phyloP scores from a whole-genome alignment of 148 eudicot species.

The Heliamphora exappendiculata region DNA sequence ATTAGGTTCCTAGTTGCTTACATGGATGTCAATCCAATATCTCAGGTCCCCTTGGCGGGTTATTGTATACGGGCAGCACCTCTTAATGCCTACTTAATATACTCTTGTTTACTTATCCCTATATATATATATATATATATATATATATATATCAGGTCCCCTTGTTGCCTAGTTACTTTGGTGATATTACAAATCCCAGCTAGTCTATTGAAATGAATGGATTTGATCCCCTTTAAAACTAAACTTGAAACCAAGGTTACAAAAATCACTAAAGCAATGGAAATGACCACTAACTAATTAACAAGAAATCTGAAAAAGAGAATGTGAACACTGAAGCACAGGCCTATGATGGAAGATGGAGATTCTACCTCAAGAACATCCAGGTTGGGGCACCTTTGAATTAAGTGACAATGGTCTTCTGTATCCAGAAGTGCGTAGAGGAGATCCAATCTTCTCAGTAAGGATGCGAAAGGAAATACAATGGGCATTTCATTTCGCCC shows the following conservation, averaged over 20 bases:
- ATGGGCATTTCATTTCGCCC: constrained; percentile 56
- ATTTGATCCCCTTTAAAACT: background rate
- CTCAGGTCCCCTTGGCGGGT: too few relatives aligned
- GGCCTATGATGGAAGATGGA: background rate
- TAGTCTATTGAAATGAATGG: background rate
- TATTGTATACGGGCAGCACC: too few relatives aligned
- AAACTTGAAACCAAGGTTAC: background rate
- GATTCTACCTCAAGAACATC: constrained; percentile 85
- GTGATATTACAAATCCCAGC: background rate
- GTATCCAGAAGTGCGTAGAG: constrained; percentile 64
- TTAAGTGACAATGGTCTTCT: constrained; percentile 61
- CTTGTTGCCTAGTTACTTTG: background rate
- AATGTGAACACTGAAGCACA: background rate
- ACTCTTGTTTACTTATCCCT: too few relatives aligned
- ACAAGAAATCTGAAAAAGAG: background rate
- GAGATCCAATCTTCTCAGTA: constrained; percentile 70
- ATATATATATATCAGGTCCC: constrained; percentile 2
- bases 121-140: too few relatives aligned
- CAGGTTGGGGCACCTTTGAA: constrained; percentile 76
- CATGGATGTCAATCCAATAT: too few relatives aligned
- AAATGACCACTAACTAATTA: background rate
- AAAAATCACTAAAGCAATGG: background rate
- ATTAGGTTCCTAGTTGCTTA: background rate
- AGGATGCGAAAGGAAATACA: constrained; percentile 52
- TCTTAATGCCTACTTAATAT: too few relatives aligned